phyloP scores from a whole-genome alignment of 495 filamentous ascomycete species.

The Pyrenula massariospora region DNA sequence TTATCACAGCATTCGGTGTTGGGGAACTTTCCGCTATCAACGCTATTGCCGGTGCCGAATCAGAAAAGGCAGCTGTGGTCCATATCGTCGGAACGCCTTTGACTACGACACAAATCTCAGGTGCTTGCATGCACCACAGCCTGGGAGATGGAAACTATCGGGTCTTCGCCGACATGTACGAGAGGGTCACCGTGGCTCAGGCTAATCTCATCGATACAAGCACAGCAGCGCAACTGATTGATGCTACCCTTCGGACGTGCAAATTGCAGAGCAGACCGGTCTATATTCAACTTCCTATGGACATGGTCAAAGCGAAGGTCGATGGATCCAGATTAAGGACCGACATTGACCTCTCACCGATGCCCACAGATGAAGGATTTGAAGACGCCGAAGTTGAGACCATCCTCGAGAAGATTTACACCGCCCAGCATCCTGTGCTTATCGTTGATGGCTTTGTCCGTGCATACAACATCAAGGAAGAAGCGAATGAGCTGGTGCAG shows the following conservation, averaged over 20 bases:
- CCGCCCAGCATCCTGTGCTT: conserved; percentile 22
- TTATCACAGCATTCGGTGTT: conserved; percentile 73
- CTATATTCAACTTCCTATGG: conserved; percentile 30
- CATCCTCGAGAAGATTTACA: conserved; percentile 20
- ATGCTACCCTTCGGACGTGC: conserved; percentile 24
- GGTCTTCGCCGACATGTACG: conserved; percentile 24
- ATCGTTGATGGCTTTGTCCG: conserved; percentile 23
- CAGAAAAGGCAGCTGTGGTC: conserved; percentile 65
- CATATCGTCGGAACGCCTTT: conserved; percentile 58
- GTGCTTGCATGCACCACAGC: conserved; percentile 28
- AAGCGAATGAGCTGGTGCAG: conserved; percentile 18
- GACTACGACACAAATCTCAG: not conserved
- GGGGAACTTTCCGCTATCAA: conserved; percentile 70
- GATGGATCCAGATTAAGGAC: not conserved
- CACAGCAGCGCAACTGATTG: conserved; percentile 25
- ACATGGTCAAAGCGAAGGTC: conserved; percentile 20
- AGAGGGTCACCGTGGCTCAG: conserved; percentile 26
- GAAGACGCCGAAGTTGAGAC: not conserved
- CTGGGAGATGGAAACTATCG: conserved; percentile 30
- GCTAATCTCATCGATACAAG: conserved; percentile 21
- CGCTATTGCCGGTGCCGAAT: conserved; percentile 58
- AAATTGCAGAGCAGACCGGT: conserved; percentile 28
- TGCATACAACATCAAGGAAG: conserved; percentile 13
- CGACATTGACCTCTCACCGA: conserved; percentile 6
- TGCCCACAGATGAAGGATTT: conserved; percentile 1